Evolutionary conservation across 352 stramenopile species (phyloP), one percentile per base, ranked within the genome.

Genomic region (Stephanocyclus meneghinianus): DNA sequence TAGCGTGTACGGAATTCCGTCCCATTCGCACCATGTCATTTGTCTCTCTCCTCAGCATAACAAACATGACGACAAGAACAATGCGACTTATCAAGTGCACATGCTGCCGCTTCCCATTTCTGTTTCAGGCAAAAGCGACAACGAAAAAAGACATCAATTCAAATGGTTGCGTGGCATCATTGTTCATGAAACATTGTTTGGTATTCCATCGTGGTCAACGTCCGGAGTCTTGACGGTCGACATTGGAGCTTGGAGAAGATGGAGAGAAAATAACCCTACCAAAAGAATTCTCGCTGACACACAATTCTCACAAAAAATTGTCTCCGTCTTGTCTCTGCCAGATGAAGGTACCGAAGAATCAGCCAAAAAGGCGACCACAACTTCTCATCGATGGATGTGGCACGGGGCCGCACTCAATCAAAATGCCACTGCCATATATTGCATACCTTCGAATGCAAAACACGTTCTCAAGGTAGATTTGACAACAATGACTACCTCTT

Each of bases 1-100:
- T 10, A 82, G 71, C 32, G 89, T 92, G 8, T 92, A 90, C 64
- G 87, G 84, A 55, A 81, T 92, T 67, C 87, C 87, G 16, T 85
- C 83, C n/a, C 80, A 89, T 83, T 79, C 83, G 5, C 70, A 67
- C 42, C 62, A 78, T 30, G 76, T 91, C 42, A 72, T 91, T 61
- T 86, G 77, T 60, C 76, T 91, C 0, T 80, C 77, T 70, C 78
- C 78, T 32, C 21, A 55, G 18, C 3, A 71, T 7, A 18, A 48
- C 42, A 56, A 37, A 15, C 45, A 66, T 48, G 44, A 77, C 8
- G 44, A 48, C 35, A 55, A 42, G 18, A 30, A 55, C n/a, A 57
- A 42, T 26, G 30, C 13, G 1, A 60, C 40, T 21, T 88, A 88
- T 64, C n/a, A 65, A 72, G 50, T 76, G 10, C 47, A 71, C 40